A percentile compares a stretch with the other conserved stretches of the same genome.
phyloP scores from a whole-genome alignment of 2,329 filamentous ascomycete genomes.

The Elsinoe batatas region DNA sequence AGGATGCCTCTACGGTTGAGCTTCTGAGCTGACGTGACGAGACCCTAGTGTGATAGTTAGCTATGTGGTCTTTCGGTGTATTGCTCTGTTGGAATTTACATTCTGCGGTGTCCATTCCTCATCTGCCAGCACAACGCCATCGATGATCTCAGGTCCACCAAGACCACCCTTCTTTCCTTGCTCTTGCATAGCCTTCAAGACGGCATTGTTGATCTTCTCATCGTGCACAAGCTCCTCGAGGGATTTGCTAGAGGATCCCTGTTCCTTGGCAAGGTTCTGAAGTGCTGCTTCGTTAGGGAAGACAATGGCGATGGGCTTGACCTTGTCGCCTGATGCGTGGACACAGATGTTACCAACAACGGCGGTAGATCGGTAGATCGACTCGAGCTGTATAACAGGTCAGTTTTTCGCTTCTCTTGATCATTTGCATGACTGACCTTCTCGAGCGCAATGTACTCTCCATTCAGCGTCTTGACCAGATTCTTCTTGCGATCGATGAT shows the following conservation, averaged over 20 bases:
- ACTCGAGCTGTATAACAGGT: conserved; percentile 56
- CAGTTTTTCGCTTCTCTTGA: background rate
- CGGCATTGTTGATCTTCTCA: conserved; percentile 51
- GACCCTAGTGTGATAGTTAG: conserved; percentile 27
- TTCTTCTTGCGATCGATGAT: conserved; percentile 98
- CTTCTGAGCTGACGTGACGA: conserved; percentile 45
- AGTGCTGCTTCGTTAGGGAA: conserved; percentile 47
- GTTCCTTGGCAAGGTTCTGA: conserved; percentile 45
- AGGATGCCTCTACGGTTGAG: conserved; percentile 42
- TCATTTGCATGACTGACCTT: conserved; percentile 37
- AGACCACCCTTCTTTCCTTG: conserved; percentile 58
- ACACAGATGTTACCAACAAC: conserved; percentile 81
- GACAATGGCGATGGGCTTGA: conserved; percentile 76
- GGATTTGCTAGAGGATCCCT: conserved; percentile 52
- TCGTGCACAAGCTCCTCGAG: conserved; percentile 61
- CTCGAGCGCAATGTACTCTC: conserved; percentile 94
- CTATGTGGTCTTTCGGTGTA: background rate
- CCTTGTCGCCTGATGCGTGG: conserved; percentile 64
- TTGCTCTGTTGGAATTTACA: conserved; percentile 46
- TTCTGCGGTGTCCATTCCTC: conserved; percentile 83
- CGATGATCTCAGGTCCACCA: conserved; percentile 61
- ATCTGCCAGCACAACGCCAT: conserved; percentile 66
- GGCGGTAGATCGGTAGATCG: conserved; percentile 72
- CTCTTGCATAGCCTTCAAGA: conserved; percentile 61
- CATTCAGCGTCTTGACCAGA: conserved; percentile 86